Evolutionary conservation across 2,329 filamentous ascomycete genomes (phyloP).

Genomic region (Scedosporium boydii): DNA sequence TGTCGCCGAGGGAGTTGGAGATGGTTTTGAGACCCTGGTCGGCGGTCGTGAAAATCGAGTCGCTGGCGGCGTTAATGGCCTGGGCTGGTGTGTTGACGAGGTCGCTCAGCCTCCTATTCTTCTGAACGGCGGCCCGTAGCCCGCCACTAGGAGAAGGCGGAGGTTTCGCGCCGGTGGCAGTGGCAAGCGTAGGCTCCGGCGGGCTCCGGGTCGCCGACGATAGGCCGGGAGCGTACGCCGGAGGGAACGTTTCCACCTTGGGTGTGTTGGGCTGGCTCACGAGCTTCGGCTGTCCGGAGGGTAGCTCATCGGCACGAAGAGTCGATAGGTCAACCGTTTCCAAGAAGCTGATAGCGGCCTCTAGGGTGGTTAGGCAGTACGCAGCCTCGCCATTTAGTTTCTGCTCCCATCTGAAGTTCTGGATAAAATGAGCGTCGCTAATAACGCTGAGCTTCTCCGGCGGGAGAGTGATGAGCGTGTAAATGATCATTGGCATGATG

Average conservation of each 20-base stretch:
- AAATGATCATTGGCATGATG: conserved; percentile 94
- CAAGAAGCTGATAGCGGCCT: conserved; percentile 88
- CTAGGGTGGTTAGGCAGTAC: conserved; percentile 92
- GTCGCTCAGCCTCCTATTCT: conserved; percentile 72
- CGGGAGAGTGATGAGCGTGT: conserved; percentile 83
- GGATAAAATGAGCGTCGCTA: conserved; percentile 92
- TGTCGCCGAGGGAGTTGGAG: conserved; percentile 79
- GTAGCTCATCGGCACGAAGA: conserved; percentile 68
- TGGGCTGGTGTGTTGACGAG: conserved; percentile 77
- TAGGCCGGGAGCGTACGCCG: conserved; percentile 40
- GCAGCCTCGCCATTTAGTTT: conserved; percentile 91
- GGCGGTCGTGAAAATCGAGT: conserved; percentile 76
- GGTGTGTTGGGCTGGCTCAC: conserved; percentile 37
- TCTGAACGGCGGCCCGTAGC: conserved; percentile 37
- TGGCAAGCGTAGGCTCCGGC: conserved; percentile 22
- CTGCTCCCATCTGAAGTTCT: conserved; percentile 74
- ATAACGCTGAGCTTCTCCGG: conserved; percentile 80
- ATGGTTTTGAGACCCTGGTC: conserved; percentile 91
- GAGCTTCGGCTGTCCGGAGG: conserved; percentile 55
- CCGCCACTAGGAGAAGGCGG: conserved; percentile 24
- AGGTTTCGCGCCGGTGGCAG: conserved; percentile 23
- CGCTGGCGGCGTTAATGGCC: conserved; percentile 71
- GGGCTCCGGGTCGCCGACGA: conserved; percentile 21
- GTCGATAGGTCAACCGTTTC: conserved; percentile 92
- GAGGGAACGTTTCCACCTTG: conserved; percentile 45